Base-by-base conservation (phyloP, 2,329 filamentous ascomycete genomes). In the Coleophoma crateriformis region DNA sequence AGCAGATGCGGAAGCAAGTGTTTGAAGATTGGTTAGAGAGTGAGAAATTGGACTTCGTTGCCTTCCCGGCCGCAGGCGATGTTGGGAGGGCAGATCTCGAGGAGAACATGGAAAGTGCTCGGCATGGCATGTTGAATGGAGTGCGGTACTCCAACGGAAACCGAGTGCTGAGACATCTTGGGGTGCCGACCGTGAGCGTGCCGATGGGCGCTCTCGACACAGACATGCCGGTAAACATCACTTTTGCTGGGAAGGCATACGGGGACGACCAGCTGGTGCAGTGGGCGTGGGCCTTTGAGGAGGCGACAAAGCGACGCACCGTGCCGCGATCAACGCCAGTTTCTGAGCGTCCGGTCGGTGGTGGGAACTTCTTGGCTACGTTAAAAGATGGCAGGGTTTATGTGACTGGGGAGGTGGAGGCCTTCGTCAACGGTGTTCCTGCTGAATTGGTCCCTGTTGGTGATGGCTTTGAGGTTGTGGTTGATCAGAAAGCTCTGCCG, bases 71-170 rank as follows among this genome's bases (percentile, higher is more conserved):
- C 0, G 69, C 71, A 27, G 75, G 74, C 0, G 77, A 81, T 51
- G 67, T 79, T 0, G 76, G 73, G 0, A 61, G 64, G 7, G 72
- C 75, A 5, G 68, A 80, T 58, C 60, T 75, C 0, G 77, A 81
- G 56, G 54, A 58, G 0, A 62, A 64, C 35, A 49, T 57, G 15
- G 52, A 58, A 7, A 56, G 58, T 33, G 65, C 70, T 12, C 50
- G 57, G 10, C 65, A 72, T 49, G 71, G 71, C 4, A 66, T 72
- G 50, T 67, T 65, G 27, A 77, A 80, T 44, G 78, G 78, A 0
- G 70, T 80, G 4, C 71, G 70, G 38, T 81, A 79, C 50, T 72
- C 70, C 0, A 77, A 80, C 48, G 77, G 77, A 1, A 79, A 79
- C 46, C 64, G 75, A 2, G 73, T 72, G 0, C 64, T 82, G 1